Base-by-base conservation (phyloP, 768 basidiomycete genomes). In the Lactarius quietus region DNA sequence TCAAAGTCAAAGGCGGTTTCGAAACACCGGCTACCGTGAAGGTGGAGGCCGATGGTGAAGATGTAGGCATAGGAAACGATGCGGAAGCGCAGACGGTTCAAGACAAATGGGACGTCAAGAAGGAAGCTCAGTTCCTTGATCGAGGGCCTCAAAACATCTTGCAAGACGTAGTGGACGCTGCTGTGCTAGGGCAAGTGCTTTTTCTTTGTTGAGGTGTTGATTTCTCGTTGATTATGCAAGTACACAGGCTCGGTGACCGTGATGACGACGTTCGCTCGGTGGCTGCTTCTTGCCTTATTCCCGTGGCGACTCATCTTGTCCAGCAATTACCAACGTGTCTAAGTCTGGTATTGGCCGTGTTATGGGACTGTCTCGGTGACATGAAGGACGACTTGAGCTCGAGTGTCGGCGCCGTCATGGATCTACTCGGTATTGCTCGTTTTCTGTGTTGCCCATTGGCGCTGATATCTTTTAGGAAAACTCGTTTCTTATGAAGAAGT, bases 181-280 rank as follows among this genome's bases (percentile, higher is more conserved):
- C 94, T 12, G 83, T 98, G 2, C 79, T 98, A 33, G 96, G 97
- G 95, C 93, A 76, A 71, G 85, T 77, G 36, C 17, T 0, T 26
- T 23, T 17, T 51, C 2, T 26, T 14, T 36, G 17, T 39, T 41
- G 8, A 33, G 63, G 54, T 31, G 26, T 36, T 20, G 61, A 41
- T 69, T 48, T 51, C 48, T n/a, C 35, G 57, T 41, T 53, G 33
- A 66, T 61, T 53, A 18, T 38, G 43, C 36, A 38, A 33, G 31
- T n/a, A 36, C 39, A 38, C 72, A 95, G 95, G 17, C 84, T 99
- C 28, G 82, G 88, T 23, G 97, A 98, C 73, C 81, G 82, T 3
- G 97, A 98, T 70, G 97, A 99, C 70, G 97, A 99, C 74, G 97
- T 99, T 55, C 89, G 95, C 45, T 89, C 93, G 0, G 95, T 97